Base-by-base conservation (phyloP, 768 basidiomycete species). In the Lactarius tabidus region DNA sequence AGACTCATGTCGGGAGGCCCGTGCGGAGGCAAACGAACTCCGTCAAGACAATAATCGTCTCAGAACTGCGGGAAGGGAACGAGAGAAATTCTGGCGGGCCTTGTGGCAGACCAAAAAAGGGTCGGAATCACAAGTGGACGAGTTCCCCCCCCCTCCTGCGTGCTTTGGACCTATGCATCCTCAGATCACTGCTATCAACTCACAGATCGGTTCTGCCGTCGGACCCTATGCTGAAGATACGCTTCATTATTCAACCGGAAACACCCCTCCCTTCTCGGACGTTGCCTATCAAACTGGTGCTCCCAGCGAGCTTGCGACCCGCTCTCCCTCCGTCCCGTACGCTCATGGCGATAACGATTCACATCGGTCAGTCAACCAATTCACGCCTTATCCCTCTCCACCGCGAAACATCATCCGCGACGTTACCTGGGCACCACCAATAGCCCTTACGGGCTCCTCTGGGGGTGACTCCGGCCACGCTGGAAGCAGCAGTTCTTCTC, bases 1-100 rank as follows among this genome's bases (percentile, higher is more conserved):
- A 72, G 91, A 91, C 63, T 89, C 90, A 12, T 88, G 86, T 73
- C 81, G 87, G 67, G 86, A 89, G 68, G 79, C 87, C 56, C 83
- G 84, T 60, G 76, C 79, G 57, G 87, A 91, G 69, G 78, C 80
- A 41, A 74, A 77, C n/a, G 85, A 86, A 41, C 79, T 90, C 69
- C 82, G 81, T 57, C 84, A 86, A 70, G 86, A 92, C 67, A 89
- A 86, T 69, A 74, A 75, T 57, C 85, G 85, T 52, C 78, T 92
- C 28, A 83, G 82, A 59, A 82, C 84, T 64, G 86, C 88, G 72
- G 78, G 80, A 60, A 81, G 84, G 62, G 89, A 91, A 71, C 85
- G 88, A 52, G 91, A 92, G 77, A 87, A 83, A 71, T 81, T 85
- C 69, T 89, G 88, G 88, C 80, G 82, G 71, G 79, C 84, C 17